Conservation (phyloP, 345 rosid species). For the Stellera chamaejasme region DNA sequence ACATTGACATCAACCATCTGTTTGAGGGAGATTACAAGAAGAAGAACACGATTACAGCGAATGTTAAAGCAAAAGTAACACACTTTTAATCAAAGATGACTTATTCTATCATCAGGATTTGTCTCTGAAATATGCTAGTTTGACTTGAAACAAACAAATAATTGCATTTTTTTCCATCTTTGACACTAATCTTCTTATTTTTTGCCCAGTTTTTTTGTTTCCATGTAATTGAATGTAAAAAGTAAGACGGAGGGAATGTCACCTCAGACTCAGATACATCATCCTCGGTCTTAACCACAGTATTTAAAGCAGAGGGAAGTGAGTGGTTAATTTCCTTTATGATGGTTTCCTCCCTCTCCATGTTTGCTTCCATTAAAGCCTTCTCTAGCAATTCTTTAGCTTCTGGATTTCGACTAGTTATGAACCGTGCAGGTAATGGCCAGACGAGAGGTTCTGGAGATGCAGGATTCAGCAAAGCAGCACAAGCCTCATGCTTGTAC, state of each 20-base stretch:
- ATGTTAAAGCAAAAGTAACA: too few species aligned
- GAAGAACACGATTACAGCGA: too few species aligned
- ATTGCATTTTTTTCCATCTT: too few species aligned
- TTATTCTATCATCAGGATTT: too few species aligned
- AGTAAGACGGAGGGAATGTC: neutral
- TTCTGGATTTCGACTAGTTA: slow-evolving; percentile 67
- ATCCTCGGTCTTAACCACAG: neutral
- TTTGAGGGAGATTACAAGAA: slow-evolving; percentile 1
- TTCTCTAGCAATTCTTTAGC: slow-evolving; percentile 64
- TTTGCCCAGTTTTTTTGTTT: neutral
- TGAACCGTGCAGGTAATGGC: slow-evolving; percentile 90
- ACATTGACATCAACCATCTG: slow-evolving; percentile 18
- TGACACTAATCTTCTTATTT: neutral
- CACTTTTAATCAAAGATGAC: too few species aligned
- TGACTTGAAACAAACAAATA: too few species aligned
- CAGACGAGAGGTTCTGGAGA: slow-evolving; percentile 90
- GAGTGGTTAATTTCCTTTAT: neutral
- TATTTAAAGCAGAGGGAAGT: neutral
- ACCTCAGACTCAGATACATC: neutral
- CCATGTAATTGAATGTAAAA: neutral
- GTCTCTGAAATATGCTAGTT: too few species aligned
- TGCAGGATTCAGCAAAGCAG: slow-evolving; percentile 61
- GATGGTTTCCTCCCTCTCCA: slow-evolving; percentile 1
- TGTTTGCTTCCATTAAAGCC: slow-evolving; percentile 67
- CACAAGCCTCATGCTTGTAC: slow-evolving; percentile 34